These are phyloP conservation scores for Cryphonectria naterciae DNA, from an alignment of 2,329 filamentous ascomycete species.

Conservation along the genomic window DNA sequence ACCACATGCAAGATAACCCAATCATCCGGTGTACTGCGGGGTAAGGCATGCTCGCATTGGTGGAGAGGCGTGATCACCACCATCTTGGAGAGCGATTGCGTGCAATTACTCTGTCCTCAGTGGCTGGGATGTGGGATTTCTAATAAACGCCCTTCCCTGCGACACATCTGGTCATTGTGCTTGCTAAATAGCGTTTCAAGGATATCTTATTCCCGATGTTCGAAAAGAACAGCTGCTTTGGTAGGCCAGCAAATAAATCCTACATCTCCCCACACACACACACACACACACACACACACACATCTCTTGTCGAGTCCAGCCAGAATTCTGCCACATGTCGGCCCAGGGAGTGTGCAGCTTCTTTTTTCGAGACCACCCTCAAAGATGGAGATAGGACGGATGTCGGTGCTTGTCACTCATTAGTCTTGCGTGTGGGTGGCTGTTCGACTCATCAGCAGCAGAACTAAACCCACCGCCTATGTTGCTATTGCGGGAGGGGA, in stretches of 20 bases:
- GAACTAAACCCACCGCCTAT: slow-evolving; percentile 3
- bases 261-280: neutral
- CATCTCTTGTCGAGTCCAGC: neutral
- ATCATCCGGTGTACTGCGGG: slow-evolving; percentile 22
- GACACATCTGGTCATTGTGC: neutral
- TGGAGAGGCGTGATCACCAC: slow-evolving; percentile 18
- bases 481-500: slow-evolving; percentile 25
- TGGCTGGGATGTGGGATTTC: slow-evolving; percentile 20
- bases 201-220: neutral
- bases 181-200: neutral
- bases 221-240: neutral
- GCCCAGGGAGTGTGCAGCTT: neutral
- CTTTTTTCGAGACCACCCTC: neutral
- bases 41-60: slow-evolving; percentile 7
- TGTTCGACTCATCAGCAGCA: slow-evolving; percentile 11
- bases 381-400: neutral
- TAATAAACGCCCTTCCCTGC: slow-evolving; percentile 18
- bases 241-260: neutral
- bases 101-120: slow-evolving; percentile 22
- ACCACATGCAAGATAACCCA: slow-evolving; percentile 4
- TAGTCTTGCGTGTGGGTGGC: neutral
- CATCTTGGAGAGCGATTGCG: slow-evolving; percentile 28
- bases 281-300: neutral
- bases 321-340: neutral
- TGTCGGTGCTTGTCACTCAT: neutral